These are phyloP conservation scores for Lasiodiplodia sp. DNA, from an alignment of 2,329 filamentous ascomycete species.

Conservation along the genomic window DNA sequence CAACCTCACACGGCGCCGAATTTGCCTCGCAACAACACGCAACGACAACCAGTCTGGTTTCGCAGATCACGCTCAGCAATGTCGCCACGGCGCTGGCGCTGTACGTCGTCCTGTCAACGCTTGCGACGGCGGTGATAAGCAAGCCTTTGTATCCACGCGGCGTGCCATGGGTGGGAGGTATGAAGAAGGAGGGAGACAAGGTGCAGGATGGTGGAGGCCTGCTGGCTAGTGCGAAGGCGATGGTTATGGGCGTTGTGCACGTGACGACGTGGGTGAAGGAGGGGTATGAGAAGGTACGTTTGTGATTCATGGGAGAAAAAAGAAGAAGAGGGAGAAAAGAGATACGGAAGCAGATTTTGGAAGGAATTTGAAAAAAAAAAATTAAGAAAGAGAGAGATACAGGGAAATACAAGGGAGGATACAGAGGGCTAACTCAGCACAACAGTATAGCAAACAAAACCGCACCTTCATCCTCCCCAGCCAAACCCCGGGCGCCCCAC, in stretches of 20 bases:
- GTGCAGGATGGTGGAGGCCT: neutral
- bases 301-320: neutral
- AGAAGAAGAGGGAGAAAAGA: neutral
- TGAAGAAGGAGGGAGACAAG: neutral
- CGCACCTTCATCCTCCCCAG: conserved; percentile 40
- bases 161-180: conserved; percentile 13
- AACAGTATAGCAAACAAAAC: conserved; percentile 38
- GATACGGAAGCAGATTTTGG: neutral
- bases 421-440: neutral
- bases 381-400: too few species aligned
- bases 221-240: neutral
- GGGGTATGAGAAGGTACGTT: conserved; percentile 16
- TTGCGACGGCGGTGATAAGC: neutral
- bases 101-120: neutral
- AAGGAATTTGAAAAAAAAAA: neutral
- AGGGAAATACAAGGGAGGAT: neutral
- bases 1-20: neutral
- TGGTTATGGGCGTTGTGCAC: conserved; percentile 1
- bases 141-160: neutral
- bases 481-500: conserved; percentile 35
- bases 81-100: neutral
- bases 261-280: conserved; percentile 7
- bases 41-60: neutral
- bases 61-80: conserved; percentile 2
- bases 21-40: neutral